phyloP scores from a whole-genome alignment of 257 asterid genomes.

The Plantago major region DNA sequence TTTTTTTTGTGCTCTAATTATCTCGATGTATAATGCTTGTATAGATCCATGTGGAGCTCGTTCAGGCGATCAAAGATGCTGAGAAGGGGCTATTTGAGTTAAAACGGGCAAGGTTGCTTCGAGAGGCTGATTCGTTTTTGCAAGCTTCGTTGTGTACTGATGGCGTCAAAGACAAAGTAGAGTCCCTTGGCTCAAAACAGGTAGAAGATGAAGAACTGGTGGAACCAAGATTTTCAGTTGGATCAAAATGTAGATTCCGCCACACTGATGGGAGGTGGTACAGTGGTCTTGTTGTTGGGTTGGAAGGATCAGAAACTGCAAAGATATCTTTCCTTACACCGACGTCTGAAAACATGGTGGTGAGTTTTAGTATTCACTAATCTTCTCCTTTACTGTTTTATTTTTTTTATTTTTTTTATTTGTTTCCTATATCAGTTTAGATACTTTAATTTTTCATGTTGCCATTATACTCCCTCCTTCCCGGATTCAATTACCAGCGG shows the following conservation, averaged over 20 bases:
- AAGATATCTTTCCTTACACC: constrained; percentile 73
- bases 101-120: constrained; percentile 67
- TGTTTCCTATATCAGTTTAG: not conserved
- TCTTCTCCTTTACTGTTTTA: constrained; percentile 13
- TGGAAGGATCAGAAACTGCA: constrained; percentile 64
- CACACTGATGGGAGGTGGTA: constrained; percentile 90
- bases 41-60: constrained; percentile 75
- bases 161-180: constrained; percentile 39
- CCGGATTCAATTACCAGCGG: too few relatives aligned
- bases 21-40: not conserved
- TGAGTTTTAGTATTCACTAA: constrained; percentile 33
- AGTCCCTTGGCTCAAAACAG: constrained; percentile 43
- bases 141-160: constrained; percentile 28
- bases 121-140: constrained; percentile 60
- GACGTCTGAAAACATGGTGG: constrained; percentile 88
- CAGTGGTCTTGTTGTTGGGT: constrained; percentile 61
- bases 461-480: too few relatives aligned
- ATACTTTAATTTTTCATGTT: not conserved
- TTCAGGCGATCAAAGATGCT: constrained; percentile 64
- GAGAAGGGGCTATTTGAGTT: constrained; percentile 90
- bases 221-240: constrained; percentile 50
- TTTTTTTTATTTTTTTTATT: not conserved
- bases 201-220: constrained; percentile 47
- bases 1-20: not conserved
- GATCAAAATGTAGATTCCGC: constrained; percentile 94